A percentile compares a stretch with the other conserved stretches of the same genome.
Conservation (phyloP, 331 rosid genomes). For the Malus hybrid region DNA sequence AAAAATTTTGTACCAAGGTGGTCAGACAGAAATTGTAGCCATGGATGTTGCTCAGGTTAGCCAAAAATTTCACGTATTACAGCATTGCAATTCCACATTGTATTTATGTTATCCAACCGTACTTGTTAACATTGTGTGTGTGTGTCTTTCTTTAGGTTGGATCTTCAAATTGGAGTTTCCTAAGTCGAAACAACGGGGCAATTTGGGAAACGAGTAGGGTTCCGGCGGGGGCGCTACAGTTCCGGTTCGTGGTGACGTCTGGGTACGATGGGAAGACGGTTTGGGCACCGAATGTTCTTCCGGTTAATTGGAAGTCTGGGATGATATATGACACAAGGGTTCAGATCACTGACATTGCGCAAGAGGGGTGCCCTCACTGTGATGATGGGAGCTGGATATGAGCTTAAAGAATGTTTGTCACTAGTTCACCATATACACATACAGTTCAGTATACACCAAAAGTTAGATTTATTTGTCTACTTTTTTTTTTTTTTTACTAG, state of each 20-base stretch:
- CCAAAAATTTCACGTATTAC: too few relatives aligned
- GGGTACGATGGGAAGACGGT: conserved; percentile 77
- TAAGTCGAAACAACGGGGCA: conserved; percentile 69
- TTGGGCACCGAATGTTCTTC: conserved; percentile 71
- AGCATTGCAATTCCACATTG: too few relatives aligned
- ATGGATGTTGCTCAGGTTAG: conserved; percentile 72
- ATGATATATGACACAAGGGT: conserved; percentile 48
- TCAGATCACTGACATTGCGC: conserved; percentile 65
- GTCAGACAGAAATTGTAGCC: conserved; percentile 81
- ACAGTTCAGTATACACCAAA: background rate
- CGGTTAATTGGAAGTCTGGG: conserved; percentile 62
- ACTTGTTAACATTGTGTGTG: too few relatives aligned
- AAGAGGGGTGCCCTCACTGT: conserved; percentile 64
- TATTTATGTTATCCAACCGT: too few relatives aligned
- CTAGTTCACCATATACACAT: background rate
- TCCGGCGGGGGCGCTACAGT: conserved; percentile 65
- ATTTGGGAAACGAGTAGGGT: conserved; percentile 75
- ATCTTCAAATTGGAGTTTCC: conserved; percentile 57
- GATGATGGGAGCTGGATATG: conserved; percentile 36
- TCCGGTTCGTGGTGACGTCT: conserved; percentile 58
- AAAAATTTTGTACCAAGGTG: conserved; percentile 76
- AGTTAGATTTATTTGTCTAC: background rate
- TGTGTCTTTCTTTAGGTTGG: conserved; percentile 20
- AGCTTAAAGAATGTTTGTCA: background rate
- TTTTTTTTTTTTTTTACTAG: background rate